Percentiles rank a stretch among this genome's conserved stretches.
Evolutionary conservation across 352 stramenopile species (phyloP).

Genomic region (Saprolegnia diclina): DNA sequence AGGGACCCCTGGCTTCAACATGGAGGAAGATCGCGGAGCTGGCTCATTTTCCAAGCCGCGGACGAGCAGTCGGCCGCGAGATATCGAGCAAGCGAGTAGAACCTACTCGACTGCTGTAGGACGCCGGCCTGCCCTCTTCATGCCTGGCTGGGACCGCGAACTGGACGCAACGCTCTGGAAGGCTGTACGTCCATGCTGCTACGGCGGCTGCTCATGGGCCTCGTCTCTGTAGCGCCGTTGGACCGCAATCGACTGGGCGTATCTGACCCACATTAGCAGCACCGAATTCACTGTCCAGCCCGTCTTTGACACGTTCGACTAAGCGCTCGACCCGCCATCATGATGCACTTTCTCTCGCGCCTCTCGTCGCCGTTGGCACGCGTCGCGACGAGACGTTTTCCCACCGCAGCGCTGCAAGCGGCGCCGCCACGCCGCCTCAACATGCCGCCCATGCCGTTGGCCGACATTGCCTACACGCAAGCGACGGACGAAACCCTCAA

Average conservation of each 20-base stretch:
- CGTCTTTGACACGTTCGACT: conserved; percentile 29
- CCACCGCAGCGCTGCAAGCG: not conserved
- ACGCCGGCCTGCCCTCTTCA: not conserved
- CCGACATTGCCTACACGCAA: conserved; percentile 4
- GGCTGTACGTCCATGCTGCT: conserved; percentile 4
- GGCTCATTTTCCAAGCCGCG: not conserved
- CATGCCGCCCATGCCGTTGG: not conserved
- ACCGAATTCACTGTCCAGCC: conserved; percentile 22
- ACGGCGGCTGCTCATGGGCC: not conserved
- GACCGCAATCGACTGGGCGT: conserved; percentile 29
- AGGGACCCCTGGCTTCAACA: no score
- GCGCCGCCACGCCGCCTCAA: not conserved
- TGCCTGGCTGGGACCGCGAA: conserved; percentile 25
- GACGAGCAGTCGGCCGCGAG: no score
- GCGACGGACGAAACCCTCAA: conserved; percentile 3
- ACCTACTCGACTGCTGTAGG: not conserved
- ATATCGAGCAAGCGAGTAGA: not conserved
- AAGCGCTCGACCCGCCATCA: not conserved
- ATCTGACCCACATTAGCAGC: conserved; percentile 24
- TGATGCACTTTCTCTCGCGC: not conserved
- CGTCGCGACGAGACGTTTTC: not conserved
- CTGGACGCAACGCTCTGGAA: conserved; percentile 27
- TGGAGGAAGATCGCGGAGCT: not conserved
- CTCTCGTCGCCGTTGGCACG: not conserved
- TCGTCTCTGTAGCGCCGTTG: conserved; percentile 25